A percentile compares a stretch with the other conserved stretches of the same genome.
Evolutionary conservation across 2,329 filamentous ascomycete genomes (phyloP).

Genomic region (Fusarium equiseti): DNA sequence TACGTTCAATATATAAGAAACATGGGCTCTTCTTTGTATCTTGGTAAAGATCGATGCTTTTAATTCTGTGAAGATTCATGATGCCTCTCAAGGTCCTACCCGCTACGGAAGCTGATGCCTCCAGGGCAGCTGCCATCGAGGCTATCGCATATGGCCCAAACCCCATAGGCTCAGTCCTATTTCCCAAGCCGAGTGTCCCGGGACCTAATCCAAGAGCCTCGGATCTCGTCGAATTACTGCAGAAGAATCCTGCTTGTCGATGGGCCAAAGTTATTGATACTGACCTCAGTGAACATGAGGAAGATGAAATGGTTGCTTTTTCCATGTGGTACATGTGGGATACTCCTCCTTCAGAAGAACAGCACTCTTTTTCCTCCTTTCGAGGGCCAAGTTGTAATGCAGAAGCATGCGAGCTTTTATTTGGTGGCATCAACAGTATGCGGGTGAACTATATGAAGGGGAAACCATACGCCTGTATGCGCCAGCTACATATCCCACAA

Average conservation of each 20-base stretch:
- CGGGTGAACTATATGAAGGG: conserved; percentile 49
- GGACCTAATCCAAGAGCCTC: conserved; percentile 41
- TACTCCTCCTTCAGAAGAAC: background rate
- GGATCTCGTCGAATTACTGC: conserved; percentile 39
- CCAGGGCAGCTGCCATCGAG: conserved; percentile 54
- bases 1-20: background rate
- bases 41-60: background rate
- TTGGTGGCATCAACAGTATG: conserved; percentile 49
- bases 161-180: conserved; percentile 50
- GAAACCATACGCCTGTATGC: conserved; percentile 54
- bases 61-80: no score
- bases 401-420: conserved; percentile 52
- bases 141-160: conserved; percentile 52
- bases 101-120: conserved; percentile 53
- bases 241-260: conserved; percentile 46
- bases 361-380: conserved; percentile 39
- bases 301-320: conserved; percentile 41
- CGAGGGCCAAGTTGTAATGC: conserved; percentile 50
- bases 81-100: conserved; percentile 56
- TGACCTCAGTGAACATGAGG: conserved; percentile 37
- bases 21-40: background rate
- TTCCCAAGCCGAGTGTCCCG: conserved; percentile 43
- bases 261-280: conserved; percentile 55
- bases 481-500: background rate
- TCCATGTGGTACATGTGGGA: background rate